These are phyloP conservation scores for Ilex aquifolium DNA, from an alignment of 257 asterid species.

Conservation along the genomic window DNA sequence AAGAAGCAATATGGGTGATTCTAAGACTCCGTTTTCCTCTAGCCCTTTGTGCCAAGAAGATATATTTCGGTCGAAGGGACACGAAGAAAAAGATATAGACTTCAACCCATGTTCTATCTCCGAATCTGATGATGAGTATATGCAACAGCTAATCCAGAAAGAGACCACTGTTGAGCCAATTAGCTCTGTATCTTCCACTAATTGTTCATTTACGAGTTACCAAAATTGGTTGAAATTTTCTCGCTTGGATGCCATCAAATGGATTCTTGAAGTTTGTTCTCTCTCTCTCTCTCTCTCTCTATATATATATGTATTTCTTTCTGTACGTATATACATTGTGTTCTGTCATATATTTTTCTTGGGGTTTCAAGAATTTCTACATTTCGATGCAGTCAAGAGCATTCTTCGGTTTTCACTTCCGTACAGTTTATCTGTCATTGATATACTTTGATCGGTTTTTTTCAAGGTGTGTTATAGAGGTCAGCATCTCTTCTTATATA, in stretches of 20 bases:
- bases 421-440: conserved; percentile 46
- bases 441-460: conserved; percentile 43
- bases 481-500: conserved; percentile 14
- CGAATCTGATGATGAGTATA: conserved; percentile 25
- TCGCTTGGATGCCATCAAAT: conserved; percentile 34
- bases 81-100: too few species aligned
- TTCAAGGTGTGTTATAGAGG: conserved; percentile 36
- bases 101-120: conserved; percentile 6
- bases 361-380: background rate
- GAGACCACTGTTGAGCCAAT: conserved; percentile 15
- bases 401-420: conserved; percentile 36
- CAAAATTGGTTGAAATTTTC: conserved; percentile 19
- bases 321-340: background rate
- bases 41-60: too few species aligned
- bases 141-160: conserved; percentile 14
- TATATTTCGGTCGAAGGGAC: too few species aligned
- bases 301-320: background rate
- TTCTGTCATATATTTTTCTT: background rate
- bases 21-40: too few species aligned
- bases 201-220: conserved; percentile 3
- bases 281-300: background rate
- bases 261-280: conserved; percentile 40
- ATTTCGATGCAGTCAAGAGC: too few species aligned
- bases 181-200: background rate
- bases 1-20: too few species aligned